Base-by-base conservation (phyloP, 805 yeast genomes). In the Wickerhamomyces subpelliculosus region DNA sequence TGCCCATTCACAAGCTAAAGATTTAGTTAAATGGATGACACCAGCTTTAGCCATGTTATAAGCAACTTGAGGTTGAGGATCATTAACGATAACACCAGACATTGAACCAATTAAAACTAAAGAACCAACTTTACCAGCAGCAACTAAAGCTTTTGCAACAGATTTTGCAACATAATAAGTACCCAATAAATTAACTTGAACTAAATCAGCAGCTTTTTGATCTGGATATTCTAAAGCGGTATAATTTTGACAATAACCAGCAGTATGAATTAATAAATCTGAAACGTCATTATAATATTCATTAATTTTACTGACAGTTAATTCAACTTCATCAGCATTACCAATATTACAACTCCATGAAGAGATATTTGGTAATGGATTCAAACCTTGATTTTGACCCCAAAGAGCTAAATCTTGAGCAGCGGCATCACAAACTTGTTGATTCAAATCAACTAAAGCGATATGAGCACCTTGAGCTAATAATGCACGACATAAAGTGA, bases 41-140 rank as follows among this genome's bases (percentile, higher is more conserved):
- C 89, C 93, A 14, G 93, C 93, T 66, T 84, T 84, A 50, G 90
- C 72, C 84, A 81, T 79, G 70, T 84, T 84, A 72, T 84, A 84
- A 49, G 84, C 84, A 46, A 77, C 72, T 61, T 81, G 88, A 17
- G 85, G 85, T 58, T 81, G 88, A 26, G 89, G 89, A 57, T 77
- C 81, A 60, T 81, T 81, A 44, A 80, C 87, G 49, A 81, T 78
- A 42, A 79, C 71, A 39, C 87, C 89, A 8, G 84, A 77, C 88
- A 81, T 81, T 42, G 86, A 80, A n/a, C 84, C 88, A 48, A 81
- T 72, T 61, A 81, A 67, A 41, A 80, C 78, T 45, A 76, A 69
- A 7, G 86, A 78, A 25, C 82, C 85, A 21, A 72, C 65, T 44
- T 61, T 65, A 44, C 67, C 61, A 55, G 70, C 71, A 35, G 64